Evolutionary conservation across 176 grass and related monocot species (phyloP), one percentile per base, ranked within the genome.

Genomic region (Lolium perenne): DNA sequence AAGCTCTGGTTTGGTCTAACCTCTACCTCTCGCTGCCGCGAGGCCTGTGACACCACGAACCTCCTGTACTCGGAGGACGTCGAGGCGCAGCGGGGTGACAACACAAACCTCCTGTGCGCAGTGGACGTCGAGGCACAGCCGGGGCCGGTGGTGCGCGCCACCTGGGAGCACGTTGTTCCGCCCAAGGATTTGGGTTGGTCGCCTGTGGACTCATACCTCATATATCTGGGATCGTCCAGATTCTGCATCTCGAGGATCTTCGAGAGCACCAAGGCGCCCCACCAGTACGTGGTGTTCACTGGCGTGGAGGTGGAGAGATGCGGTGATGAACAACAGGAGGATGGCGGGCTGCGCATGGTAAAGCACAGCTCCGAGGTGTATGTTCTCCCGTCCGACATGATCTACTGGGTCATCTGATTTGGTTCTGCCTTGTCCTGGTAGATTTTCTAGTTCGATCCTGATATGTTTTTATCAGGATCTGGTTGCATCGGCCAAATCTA

Each of bases 221-320:
- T 47, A 10, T 18, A 72, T 5, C 40, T 72, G 43, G 69, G 69
- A 20, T 46, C 38, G 4, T 18, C 40, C 69, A 72, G 11, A 41
- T 72, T 72, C 20, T 72, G 60, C 22, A 63, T 63, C 22, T 10
- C 60, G 10, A 63, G 60, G 10, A 5, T n/a, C 20, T 72, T 72
- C 69, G 0, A 2, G 8, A 46, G 40, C 20, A 20, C 3, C 0
- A 5, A 1, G 18, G 40, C 18, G 69, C 20, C 40, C 1, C 41
- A 72, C 38, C 0, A 43, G 69, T 46, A 47, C 43, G 20, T 17
- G 5, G 69, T 72, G 41, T 22, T 72, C 18, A 72, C 69, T 41
- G 69, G 40, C 41, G 69, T 72, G 3, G 69, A 72, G 41, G 69
- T 72, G 41, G 69, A 47, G 41, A 41, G 41, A 12, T 72, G 69